Conservation (phyloP, 371 early-diverging fungal species). For the Umbelopsis sp. region DNA sequence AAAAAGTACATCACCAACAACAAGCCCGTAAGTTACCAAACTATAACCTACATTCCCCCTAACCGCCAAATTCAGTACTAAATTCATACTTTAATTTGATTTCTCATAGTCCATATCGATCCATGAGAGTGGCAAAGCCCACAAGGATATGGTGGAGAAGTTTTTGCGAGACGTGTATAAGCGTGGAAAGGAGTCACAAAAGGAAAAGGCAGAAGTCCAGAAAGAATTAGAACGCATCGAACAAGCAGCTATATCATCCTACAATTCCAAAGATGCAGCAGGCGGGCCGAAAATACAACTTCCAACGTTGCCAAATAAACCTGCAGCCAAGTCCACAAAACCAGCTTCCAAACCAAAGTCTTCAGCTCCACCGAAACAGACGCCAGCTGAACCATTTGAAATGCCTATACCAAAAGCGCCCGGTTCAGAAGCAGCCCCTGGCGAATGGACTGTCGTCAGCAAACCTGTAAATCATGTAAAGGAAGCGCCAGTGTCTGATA, state of each 20-base stretch:
- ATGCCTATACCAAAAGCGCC: background rate
- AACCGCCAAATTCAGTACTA: too few relatives aligned
- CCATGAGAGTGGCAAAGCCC: constrained; percentile 70
- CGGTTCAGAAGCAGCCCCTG: constrained; percentile 10
- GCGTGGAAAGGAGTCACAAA: constrained; percentile 44
- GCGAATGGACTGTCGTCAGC: constrained; percentile 13
- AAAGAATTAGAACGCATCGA: constrained; percentile 68
- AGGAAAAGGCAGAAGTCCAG: constrained; percentile 52
- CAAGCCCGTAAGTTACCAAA: constrained; percentile 59
- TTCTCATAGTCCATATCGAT: constrained; percentile 57
- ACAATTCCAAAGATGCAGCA: constrained; percentile 23
- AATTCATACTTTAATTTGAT: too few relatives aligned
- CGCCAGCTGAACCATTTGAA: constrained; percentile 1
- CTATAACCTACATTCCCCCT: background rate
- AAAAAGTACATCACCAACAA: constrained; percentile 76
- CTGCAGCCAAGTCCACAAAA: constrained; percentile 11
- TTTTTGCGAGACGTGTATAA: constrained; percentile 70
- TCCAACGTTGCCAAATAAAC: background rate
- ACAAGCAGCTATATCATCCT: constrained; percentile 29
- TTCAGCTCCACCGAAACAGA: constrained; percentile 11
- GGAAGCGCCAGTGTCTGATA: constrained; percentile 8
- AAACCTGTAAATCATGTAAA: constrained; percentile 17
- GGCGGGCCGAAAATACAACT: constrained; percentile 2
- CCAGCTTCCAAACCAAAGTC: constrained; percentile 6
- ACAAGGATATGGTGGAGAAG: constrained; percentile 71